Conservation (phyloP, 192 early-diverging fungal species). For the Piromyces sp. region DNA sequence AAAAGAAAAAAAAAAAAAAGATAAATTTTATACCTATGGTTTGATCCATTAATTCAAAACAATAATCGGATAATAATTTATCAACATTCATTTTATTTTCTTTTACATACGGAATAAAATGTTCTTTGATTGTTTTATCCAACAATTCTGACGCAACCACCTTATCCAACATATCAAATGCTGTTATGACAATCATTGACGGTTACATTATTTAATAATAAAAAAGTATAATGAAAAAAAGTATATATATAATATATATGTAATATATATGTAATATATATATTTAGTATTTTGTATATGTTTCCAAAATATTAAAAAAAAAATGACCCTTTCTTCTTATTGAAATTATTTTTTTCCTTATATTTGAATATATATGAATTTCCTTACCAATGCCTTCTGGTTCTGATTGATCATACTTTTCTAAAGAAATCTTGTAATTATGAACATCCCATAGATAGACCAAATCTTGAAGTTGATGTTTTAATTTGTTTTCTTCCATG, state of each 20-base stretch:
- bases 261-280: too few relatives aligned
- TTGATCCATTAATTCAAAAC: slow-evolving; percentile 32
- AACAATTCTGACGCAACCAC: slow-evolving; percentile 40
- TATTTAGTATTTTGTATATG: too few relatives aligned
- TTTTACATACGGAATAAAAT: slow-evolving; percentile 35
- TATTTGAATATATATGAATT: too few relatives aligned
- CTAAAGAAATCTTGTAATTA: slow-evolving; percentile 17
- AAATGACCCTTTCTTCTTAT: too few relatives aligned
- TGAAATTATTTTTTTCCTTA: too few relatives aligned
- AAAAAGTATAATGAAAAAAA: not conserved
- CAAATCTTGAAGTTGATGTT: slow-evolving; percentile 35
- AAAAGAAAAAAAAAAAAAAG: too few relatives aligned
- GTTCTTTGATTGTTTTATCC: slow-evolving; percentile 20
- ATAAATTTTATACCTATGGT: not conserved
- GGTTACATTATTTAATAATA: not conserved
- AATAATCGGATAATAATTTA: slow-evolving; percentile 31
- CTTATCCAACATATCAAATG: slow-evolving; percentile 40
- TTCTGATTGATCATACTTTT: slow-evolving; percentile 26
- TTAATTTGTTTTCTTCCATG: slow-evolving; percentile 9
- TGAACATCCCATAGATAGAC: slow-evolving; percentile 29
- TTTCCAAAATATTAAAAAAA: too few relatives aligned
- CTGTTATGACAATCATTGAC: too few relatives aligned
- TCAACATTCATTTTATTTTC: slow-evolving; percentile 28
- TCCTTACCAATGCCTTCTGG: slow-evolving; percentile 18
- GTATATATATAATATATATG: too few relatives aligned